phyloP scores from a whole-genome alignment of 495 filamentous ascomycete genomes.

The Hyaloscypha variabilis region DNA sequence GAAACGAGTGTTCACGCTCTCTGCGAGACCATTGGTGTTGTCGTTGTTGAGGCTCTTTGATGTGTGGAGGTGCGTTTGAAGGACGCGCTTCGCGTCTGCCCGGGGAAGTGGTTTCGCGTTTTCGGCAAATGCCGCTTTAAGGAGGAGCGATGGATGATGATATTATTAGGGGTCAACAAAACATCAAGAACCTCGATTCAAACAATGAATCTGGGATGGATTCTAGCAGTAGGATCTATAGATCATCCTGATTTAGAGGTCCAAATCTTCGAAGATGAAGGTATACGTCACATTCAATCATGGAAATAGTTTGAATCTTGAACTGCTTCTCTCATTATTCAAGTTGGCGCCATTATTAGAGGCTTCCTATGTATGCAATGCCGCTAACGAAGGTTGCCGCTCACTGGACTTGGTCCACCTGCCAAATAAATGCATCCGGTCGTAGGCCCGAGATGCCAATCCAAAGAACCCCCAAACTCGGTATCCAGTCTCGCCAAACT shows the following conservation, averaged over 20 bases:
- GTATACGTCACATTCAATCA: not conserved
- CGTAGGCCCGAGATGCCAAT: not conserved
- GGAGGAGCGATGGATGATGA: not conserved
- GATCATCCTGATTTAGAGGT: not conserved
- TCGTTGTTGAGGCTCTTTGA: not conserved
- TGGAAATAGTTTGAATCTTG: not conserved
- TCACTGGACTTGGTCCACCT: constrained; percentile 1
- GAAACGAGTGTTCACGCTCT: not conserved
- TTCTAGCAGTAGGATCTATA: not conserved
- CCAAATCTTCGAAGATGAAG: not conserved
- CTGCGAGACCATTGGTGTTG: not conserved
- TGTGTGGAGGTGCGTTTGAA: not conserved
- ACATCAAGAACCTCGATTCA: not conserved
- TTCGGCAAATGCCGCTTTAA: not conserved
- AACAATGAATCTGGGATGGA: not conserved
- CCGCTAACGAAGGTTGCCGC: constrained; percentile 22
- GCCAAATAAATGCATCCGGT: constrained; percentile 1
- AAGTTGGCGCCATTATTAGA: not conserved
- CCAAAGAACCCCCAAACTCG: not conserved
- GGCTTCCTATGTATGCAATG: constrained; percentile 18
- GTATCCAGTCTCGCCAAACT: constrained; percentile 10
- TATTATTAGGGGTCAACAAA: not conserved
- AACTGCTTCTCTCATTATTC: constrained; percentile 5
- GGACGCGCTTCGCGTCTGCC: constrained; percentile 9
- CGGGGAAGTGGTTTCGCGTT: constrained; percentile 10